Evolutionary conservation across 225 moss, liverwort and hornwort genomes (phyloP).

Genomic region (Bryoerythrophyllum caledonicum): DNA sequence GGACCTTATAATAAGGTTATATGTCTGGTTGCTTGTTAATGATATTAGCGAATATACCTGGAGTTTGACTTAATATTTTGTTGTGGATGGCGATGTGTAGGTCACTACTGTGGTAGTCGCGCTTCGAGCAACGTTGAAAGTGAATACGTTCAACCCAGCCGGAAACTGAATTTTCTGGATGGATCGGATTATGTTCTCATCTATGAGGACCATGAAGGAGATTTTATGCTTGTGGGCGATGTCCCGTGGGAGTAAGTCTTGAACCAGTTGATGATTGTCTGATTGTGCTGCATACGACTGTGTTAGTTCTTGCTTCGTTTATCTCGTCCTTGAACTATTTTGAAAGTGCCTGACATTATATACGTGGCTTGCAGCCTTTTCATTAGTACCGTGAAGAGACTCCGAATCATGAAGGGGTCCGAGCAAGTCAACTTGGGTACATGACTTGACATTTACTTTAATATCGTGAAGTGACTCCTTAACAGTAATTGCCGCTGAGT

Average conservation of each 20-base stretch:
- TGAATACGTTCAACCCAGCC: slow-evolving; percentile 31
- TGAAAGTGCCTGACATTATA: not conserved
- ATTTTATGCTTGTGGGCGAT: slow-evolving; percentile 86
- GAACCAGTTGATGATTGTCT: not conserved
- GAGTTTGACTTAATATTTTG: not conserved
- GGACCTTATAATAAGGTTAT: not conserved
- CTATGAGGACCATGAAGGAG: slow-evolving; percentile 74
- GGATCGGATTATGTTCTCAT: slow-evolving; percentile 76
- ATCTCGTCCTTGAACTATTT: not conserved
- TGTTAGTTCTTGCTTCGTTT: not conserved
- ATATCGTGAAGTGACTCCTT: not conserved
- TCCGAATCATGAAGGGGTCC: slow-evolving; percentile 82
- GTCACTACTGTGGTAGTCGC: slow-evolving; percentile 39
- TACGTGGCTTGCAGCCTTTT: slow-evolving; percentile 56
- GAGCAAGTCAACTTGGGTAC: slow-evolving; percentile 70
- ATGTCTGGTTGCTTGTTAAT: not conserved
- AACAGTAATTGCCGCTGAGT: not conserved
- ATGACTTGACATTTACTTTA: no score
- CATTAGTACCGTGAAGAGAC: slow-evolving; percentile 61
- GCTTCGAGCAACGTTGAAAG: slow-evolving; percentile 24
- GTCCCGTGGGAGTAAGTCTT: slow-evolving; percentile 77
- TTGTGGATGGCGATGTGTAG: slow-evolving; percentile 25
- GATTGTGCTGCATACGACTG: not conserved
- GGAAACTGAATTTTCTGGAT: slow-evolving; percentile 55
- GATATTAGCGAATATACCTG: not conserved